phyloP scores from a whole-genome alignment of 1,139 yeast species.

The Geotrichum candidum region DNA sequence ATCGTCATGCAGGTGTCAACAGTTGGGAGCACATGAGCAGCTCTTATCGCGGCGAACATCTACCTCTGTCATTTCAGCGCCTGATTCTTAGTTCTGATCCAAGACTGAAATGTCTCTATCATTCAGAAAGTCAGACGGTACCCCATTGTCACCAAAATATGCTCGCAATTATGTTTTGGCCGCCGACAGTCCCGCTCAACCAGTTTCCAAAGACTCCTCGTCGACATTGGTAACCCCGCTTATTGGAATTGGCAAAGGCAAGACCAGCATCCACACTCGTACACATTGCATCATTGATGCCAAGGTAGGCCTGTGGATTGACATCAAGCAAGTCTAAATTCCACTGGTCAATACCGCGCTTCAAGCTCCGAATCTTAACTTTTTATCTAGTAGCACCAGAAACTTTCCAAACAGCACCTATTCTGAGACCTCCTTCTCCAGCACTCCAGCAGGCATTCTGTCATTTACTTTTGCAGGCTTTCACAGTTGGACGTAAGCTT shows the following conservation, averaged over 20 bases:
- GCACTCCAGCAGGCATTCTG: constrained; percentile 17
- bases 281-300: constrained; percentile 2
- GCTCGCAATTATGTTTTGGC: not conserved
- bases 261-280: not conserved
- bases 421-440: constrained; percentile 21
- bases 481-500: constrained; percentile 1
- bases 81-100: not conserved
- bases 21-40: not conserved
- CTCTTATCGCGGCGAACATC: not conserved
- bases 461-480: constrained; percentile 7
- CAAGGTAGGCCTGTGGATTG: constrained; percentile 14
- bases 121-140: not conserved
- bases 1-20: not conserved
- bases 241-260: not conserved
- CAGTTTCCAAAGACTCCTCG: not conserved
- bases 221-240: not conserved
- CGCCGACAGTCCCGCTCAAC: not conserved
- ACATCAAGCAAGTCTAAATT: constrained; percentile 18
- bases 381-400: constrained; percentile 30
- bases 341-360: constrained; percentile 19
- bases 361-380: constrained; percentile 20
- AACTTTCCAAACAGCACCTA: constrained; percentile 25
- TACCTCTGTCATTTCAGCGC: not conserved
- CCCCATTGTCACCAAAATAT: not conserved
- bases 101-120: not conserved